Evolutionary conservation across 2,329 filamentous ascomycete genomes (phyloP).

Genomic region (Claviceps cyperi): DNA sequence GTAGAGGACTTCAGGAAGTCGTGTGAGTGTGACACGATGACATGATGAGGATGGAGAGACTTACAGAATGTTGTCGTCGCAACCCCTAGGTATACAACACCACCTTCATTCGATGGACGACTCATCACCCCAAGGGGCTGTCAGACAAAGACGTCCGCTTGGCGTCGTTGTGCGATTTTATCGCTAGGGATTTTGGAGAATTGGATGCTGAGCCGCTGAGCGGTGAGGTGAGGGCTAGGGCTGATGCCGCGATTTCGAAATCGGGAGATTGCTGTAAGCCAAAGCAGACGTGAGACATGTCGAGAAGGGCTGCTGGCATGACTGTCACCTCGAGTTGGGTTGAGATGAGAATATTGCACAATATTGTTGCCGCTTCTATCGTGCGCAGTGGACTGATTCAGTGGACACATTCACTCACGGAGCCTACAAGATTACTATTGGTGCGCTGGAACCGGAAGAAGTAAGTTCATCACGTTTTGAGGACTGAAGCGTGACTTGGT

Average conservation of each 20-base stretch:
- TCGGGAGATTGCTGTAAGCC: slow-evolving; percentile 42
- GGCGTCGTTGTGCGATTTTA: slow-evolving; percentile 46
- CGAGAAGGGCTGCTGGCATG: background rate
- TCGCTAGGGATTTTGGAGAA: slow-evolving; percentile 44
- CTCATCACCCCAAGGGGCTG: slow-evolving; percentile 52
- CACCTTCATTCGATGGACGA: slow-evolving; percentile 59
- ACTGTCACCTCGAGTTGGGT: background rate
- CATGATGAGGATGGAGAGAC: background rate
- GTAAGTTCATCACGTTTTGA: too few relatives aligned
- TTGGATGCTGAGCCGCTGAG: slow-evolving; percentile 20
- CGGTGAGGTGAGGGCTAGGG: slow-evolving; percentile 28
- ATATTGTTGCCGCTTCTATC: background rate
- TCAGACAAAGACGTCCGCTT: slow-evolving; percentile 48
- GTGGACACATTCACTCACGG: too few relatives aligned
- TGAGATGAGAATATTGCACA: background rate
- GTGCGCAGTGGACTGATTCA: background rate
- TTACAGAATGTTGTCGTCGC: background rate
- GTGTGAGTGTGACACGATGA: background rate
- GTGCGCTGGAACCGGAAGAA: too few relatives aligned
- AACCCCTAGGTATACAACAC: slow-evolving; percentile 49
- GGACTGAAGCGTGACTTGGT: too few relatives aligned
- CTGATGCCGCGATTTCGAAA: slow-evolving; percentile 28
- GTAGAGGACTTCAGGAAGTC: too few relatives aligned
- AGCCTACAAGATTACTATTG: too few relatives aligned
- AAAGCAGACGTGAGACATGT: slow-evolving; percentile 16